phyloP scores from a whole-genome alignment of 192 early-diverging fungal species.

The Chytriomyces hyalinus region DNA sequence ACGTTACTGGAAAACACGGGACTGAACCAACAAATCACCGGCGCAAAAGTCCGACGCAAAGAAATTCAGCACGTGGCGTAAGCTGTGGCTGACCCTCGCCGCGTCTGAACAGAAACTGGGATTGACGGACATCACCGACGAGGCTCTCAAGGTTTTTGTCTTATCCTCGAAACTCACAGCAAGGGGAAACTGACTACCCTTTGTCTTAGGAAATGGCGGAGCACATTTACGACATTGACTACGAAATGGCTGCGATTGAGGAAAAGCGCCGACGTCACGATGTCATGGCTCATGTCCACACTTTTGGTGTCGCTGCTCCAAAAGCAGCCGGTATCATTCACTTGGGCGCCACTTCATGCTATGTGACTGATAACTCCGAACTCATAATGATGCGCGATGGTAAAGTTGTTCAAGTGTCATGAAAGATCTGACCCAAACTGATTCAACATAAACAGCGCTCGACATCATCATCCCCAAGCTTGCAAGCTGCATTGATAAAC shows the following conservation, averaged over 20 bases:
- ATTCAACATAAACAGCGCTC: conserved; percentile 45
- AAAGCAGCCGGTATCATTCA: conserved; percentile 95
- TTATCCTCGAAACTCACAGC: no score
- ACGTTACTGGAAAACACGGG: neutral
- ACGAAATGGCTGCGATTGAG: conserved; percentile 82
- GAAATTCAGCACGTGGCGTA: conserved; percentile 93
- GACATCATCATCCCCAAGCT: conserved; percentile 92
- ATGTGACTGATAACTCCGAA: conserved; percentile 99
- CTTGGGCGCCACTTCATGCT: conserved; percentile 97
- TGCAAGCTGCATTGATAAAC: conserved; percentile 77
- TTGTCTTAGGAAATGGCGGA: conserved; percentile 77
- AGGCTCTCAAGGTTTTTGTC: conserved; percentile 63
- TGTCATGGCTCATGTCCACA: conserved; percentile 99
- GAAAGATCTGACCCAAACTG: neutral
- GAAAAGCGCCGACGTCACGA: conserved; percentile 95
- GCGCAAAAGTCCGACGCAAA: conserved; percentile 77
- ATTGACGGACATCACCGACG: conserved; percentile 83
- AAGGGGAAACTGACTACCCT: no score
- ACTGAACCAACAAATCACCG: neutral
- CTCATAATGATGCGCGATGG: conserved; percentile 95
- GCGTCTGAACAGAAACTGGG: conserved; percentile 85
- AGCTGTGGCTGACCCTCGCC: conserved; percentile 93
- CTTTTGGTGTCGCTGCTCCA: conserved; percentile 80
- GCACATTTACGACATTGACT: conserved; percentile 90
- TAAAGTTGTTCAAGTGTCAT: neutral